Percentiles rank a stretch among this genome's conserved stretches.
phyloP scores from a whole-genome alignment of 176 grass and related monocot genomes.

The Zizania latifolia region DNA sequence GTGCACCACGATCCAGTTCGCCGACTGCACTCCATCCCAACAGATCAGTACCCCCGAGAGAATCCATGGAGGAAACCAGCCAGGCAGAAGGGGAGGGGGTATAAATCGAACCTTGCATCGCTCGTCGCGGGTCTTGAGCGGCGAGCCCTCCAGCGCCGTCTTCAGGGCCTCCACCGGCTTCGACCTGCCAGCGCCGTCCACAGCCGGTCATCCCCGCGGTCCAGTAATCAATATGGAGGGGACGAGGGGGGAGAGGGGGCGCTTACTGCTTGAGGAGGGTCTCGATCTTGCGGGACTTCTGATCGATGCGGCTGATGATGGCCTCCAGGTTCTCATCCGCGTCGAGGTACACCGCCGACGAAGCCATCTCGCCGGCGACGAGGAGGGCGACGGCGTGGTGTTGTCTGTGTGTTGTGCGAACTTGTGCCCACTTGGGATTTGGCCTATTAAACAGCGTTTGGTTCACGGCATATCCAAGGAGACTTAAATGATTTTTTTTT shows the following conservation, averaged over 20 bases:
- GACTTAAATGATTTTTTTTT: too few species aligned
- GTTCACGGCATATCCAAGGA: too few species aligned
- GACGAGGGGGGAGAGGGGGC: background rate
- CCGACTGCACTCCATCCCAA: slow-evolving; percentile 46
- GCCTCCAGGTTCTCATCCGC: slow-evolving; percentile 85
- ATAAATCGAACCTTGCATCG: slow-evolving; percentile 77
- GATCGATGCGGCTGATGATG: slow-evolving; percentile 85
- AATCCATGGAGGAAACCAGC: background rate
- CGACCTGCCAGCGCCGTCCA: slow-evolving; percentile 46
- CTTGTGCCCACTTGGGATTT: too few species aligned
- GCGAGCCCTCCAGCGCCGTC: slow-evolving; percentile 86
- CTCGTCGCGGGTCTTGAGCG: slow-evolving; percentile 89
- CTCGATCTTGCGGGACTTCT: slow-evolving; percentile 99
- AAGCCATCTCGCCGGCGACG: slow-evolving; percentile 41
- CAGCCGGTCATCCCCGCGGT: background rate
- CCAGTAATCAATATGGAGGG: background rate
- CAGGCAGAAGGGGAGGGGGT: background rate
- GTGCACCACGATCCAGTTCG: slow-evolving; percentile 98
- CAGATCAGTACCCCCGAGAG: background rate
- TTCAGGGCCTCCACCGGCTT: slow-evolving; percentile 93
- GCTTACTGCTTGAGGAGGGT: slow-evolving; percentile 86
- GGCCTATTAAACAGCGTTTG: too few species aligned
- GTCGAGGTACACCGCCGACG: slow-evolving; percentile 50
- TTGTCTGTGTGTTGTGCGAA: too few species aligned
- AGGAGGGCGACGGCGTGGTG: background rate